phyloP scores from a whole-genome alignment of 805 yeast species.

The Brettanomyces sp. region DNA sequence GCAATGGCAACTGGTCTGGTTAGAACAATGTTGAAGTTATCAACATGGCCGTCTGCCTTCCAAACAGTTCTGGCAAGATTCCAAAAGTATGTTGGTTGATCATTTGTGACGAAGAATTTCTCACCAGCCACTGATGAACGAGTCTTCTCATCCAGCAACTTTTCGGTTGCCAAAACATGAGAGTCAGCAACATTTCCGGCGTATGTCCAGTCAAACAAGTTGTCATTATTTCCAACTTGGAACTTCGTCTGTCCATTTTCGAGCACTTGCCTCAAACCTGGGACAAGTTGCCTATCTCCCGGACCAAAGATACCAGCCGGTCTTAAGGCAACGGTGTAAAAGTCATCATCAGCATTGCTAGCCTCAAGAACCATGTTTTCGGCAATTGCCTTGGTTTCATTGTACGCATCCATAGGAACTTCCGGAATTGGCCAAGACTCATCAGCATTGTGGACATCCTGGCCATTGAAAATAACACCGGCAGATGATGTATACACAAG shows the following conservation, averaged over 20 bases:
- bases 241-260: conserved; percentile 78
- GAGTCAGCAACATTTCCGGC: conserved; percentile 98
- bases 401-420: conserved; percentile 92
- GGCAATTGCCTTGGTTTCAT: conserved; percentile 88
- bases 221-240: conserved; percentile 91
- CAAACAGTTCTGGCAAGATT: conserved; percentile 92
- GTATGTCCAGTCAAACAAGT: conserved; percentile 92
- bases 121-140: conserved; percentile 63
- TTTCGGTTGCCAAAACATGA: conserved; percentile 85
- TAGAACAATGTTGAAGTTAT: conserved; percentile 57
- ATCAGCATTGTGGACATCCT: conserved; percentile 82
- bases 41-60: conserved; percentile 91
- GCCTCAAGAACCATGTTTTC: conserved; percentile 74
- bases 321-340: conserved; percentile 77
- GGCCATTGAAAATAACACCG: conserved; percentile 96
- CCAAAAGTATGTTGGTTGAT: conserved; percentile 94
- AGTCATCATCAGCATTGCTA: conserved; percentile 43
- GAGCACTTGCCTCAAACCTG: conserved; percentile 81
- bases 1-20: conserved; percentile 67
- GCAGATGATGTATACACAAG: conserved; percentile 95
- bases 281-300: conserved; percentile 94
- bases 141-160: conserved; percentile 41
- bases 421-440: conserved; percentile 91
- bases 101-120: conserved; percentile 85
- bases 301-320: conserved; percentile 99